Conservation (phyloP, 208 protist genomes). For the Jaenimonas drosophilae region DNA sequence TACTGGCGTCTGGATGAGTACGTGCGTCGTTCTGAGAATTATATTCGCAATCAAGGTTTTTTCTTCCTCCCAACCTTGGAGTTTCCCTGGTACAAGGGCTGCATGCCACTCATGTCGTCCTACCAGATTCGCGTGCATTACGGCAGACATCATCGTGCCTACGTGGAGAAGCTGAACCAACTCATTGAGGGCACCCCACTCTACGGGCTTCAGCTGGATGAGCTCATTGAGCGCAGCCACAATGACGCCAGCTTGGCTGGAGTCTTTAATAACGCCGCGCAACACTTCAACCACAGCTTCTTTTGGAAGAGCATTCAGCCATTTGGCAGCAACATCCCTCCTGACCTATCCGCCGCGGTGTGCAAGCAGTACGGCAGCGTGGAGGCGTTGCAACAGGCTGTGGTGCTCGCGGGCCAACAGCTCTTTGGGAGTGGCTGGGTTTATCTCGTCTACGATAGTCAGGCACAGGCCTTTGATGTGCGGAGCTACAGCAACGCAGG, state of each 20-base stretch:
- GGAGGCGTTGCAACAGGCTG: slow-evolving; percentile 71
- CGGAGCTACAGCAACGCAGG: slow-evolving; percentile 71
- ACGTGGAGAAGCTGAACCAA: slow-evolving; percentile 88
- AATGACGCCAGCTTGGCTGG: slow-evolving; percentile 31
- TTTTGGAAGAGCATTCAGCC: slow-evolving; percentile 90
- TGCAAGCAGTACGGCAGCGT: slow-evolving; percentile 76
- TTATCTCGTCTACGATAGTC: slow-evolving; percentile 80
- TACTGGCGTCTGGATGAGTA: slow-evolving; percentile 89
- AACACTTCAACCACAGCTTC: slow-evolving; percentile 90
- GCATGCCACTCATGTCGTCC: slow-evolving; percentile 78
- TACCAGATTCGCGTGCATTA: slow-evolving; percentile 89
- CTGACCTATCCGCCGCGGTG: slow-evolving; percentile 66
- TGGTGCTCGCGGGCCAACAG: slow-evolving; percentile 51
- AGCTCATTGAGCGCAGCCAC: slow-evolving; percentile 56
- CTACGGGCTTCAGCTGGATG: slow-evolving; percentile 76
- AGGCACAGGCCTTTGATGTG: slow-evolving; percentile 63
- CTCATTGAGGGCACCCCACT: slow-evolving; percentile 81
- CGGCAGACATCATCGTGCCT: slow-evolving; percentile 79
- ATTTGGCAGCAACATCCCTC: slow-evolving; percentile 82
- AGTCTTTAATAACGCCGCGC: slow-evolving; percentile 88
- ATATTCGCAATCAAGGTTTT: slow-evolving; percentile 72
- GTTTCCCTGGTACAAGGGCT: slow-evolving; percentile 87
- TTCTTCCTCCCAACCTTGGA: slow-evolving; percentile 87
- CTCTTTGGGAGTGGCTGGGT: slow-evolving; percentile 90
- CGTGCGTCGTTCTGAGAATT: slow-evolving; percentile 70